Percentiles rank a stretch among this genome's conserved stretches.
These are phyloP conservation scores for Stephanodiscus minutulus DNA, from an alignment of 108 stramenopile genomes.

Conservation along the genomic window DNA sequence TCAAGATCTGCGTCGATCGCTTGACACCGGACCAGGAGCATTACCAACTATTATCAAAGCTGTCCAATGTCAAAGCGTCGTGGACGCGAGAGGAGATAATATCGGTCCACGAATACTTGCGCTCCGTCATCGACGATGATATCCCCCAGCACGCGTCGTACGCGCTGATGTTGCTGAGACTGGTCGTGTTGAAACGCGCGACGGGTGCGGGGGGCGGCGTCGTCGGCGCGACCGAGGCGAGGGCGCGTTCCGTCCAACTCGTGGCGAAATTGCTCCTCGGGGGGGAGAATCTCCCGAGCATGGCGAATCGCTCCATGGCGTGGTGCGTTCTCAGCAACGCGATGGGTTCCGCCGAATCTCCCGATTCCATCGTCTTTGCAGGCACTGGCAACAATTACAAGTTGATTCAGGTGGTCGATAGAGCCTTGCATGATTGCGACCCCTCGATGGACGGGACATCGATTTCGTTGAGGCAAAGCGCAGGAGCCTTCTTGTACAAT, in stretches of 20 bases:
- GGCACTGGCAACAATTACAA: neutral
- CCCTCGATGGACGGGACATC: constrained; percentile 17
- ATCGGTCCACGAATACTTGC: constrained; percentile 27
- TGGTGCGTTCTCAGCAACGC: constrained; percentile 61
- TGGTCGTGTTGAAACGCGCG: constrained; percentile 50
- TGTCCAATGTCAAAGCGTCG: constrained; percentile 2
- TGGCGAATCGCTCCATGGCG: constrained; percentile 51
- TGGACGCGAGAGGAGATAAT: constrained; percentile 19
- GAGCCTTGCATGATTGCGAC: constrained; percentile 27
- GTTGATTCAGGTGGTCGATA: constrained; percentile 27
- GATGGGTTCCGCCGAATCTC: constrained; percentile 22
- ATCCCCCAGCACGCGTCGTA: constrained; percentile 44
- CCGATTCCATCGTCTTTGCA: constrained; percentile 15
- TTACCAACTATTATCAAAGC: constrained; percentile 23
- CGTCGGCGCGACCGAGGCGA: constrained; percentile 1
- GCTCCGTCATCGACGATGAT: constrained; percentile 20
- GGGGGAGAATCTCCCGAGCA: constrained; percentile 12
- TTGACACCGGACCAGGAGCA: constrained; percentile 23
- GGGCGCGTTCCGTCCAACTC: constrained; percentile 11
- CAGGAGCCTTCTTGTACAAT: constrained; percentile 69
- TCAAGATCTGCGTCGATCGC: constrained; percentile 54
- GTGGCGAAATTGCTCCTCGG: constrained; percentile 36
- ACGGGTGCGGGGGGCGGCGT: neutral
- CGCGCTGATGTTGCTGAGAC: constrained; percentile 63
- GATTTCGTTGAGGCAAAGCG: constrained; percentile 53